Evolutionary conservation across 2,329 filamentous ascomycete species (phyloP).

Genomic region (Daldinia sp.): DNA sequence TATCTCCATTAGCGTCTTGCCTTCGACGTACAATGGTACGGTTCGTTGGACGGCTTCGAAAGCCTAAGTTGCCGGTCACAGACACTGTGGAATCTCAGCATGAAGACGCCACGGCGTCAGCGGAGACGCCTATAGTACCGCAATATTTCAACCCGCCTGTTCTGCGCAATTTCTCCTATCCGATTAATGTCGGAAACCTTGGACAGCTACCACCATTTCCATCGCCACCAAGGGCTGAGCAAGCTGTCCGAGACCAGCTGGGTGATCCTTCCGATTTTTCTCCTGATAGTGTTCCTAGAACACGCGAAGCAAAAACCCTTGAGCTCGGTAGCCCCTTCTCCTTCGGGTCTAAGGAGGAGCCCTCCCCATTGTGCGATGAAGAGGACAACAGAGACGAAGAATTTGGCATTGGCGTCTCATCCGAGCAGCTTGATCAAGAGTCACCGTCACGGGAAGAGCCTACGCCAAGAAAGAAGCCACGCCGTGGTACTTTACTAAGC

Average conservation of each 20-base stretch:
- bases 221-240: slow-evolving; percentile 7
- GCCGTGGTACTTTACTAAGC: slow-evolving; percentile 38
- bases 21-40: slow-evolving; percentile 42
- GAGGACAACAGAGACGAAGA: slow-evolving; percentile 26
- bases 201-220: slow-evolving; percentile 13
- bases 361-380: slow-evolving; percentile 22
- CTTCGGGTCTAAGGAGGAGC: slow-evolving; percentile 38
- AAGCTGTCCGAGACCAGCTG: slow-evolving; percentile 43
- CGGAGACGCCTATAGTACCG: slow-evolving; percentile 23
- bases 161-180: slow-evolving; percentile 47
- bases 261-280: slow-evolving; percentile 45
- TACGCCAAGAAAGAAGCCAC: slow-evolving; percentile 38
- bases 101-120: slow-evolving; percentile 25
- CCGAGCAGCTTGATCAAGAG: slow-evolving; percentile 13
- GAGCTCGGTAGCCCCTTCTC: slow-evolving; percentile 44
- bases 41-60: slow-evolving; percentile 43
- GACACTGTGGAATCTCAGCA: slow-evolving; percentile 35
- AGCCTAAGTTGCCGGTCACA: slow-evolving; percentile 40
- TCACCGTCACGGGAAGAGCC: slow-evolving; percentile 24
- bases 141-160: slow-evolving; percentile 33
- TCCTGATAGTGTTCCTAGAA: slow-evolving; percentile 31
- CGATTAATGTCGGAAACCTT: slow-evolving; percentile 36
- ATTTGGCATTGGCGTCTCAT: slow-evolving; percentile 8
- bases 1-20: background rate
- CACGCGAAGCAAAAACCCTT: slow-evolving; percentile 29